A percentile compares a stretch with the other conserved stretches of the same genome.
These are phyloP conservation scores for Monilinia fructicola DNA, from an alignment of 2,329 filamentous ascomycete genomes.

Conservation along the genomic window DNA sequence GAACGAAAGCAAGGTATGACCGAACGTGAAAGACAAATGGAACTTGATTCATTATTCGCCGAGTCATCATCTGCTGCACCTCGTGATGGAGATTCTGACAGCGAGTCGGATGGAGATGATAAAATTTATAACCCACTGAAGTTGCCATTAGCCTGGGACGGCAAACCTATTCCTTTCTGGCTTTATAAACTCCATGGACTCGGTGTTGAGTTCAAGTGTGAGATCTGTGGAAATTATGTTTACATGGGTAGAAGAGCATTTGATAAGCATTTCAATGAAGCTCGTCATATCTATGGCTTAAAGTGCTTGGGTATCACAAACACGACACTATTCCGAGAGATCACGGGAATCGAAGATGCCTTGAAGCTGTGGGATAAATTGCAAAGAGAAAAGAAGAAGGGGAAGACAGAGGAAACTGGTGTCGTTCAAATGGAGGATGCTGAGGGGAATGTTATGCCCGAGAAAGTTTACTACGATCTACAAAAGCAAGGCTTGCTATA, in stretches of 20 bases:
- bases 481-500: constrained; percentile 85
- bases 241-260: constrained; percentile 96
- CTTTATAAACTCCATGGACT: constrained; percentile 95
- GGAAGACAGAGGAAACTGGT: constrained; percentile 72
- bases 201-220: constrained; percentile 91
- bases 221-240: constrained; percentile 98
- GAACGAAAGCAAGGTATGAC: constrained; percentile 98
- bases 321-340: constrained; percentile 87
- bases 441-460: constrained; percentile 97
- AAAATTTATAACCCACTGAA: constrained; percentile 97
- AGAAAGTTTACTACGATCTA: constrained; percentile 95
- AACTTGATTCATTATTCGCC: constrained; percentile 81
- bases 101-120: constrained; percentile 74
- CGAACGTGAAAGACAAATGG: constrained; percentile 89
- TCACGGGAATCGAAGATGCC: constrained; percentile 88
- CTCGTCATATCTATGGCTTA: constrained; percentile 86
- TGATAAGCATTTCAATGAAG: constrained; percentile 98
- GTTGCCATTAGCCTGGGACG: constrained; percentile 93
- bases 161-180: constrained; percentile 99
- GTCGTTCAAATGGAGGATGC: constrained; percentile 98
- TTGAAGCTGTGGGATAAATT: constrained; percentile 90
- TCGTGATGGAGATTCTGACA: constrained; percentile 53
- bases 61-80: constrained; percentile 48
- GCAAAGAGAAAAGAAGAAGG: constrained; percentile 77
- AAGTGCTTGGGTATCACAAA: constrained; percentile 94